Percentiles rank a stretch among this genome's conserved stretches.
Evolutionary conservation across 345 rosid genomes (phyloP).

Genomic region (Geranium brycei): DNA sequence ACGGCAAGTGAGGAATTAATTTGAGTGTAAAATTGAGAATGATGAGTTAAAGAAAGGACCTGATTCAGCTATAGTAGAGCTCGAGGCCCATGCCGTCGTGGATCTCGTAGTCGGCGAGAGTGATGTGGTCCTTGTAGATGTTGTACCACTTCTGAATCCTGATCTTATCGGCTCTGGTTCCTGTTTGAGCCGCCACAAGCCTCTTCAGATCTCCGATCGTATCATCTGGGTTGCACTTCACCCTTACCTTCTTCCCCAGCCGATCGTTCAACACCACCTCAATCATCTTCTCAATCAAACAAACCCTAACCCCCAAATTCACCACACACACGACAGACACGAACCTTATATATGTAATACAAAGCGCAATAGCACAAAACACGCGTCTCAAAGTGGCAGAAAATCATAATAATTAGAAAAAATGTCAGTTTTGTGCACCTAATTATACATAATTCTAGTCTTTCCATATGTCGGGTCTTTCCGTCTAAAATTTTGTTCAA

Average conservation of each 20-base stretch:
- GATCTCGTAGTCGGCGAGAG: constrained; percentile 65
- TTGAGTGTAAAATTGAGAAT: no score
- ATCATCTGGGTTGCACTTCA: constrained; percentile 72
- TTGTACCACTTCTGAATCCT: constrained; percentile 52
- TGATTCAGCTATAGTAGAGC: constrained; percentile 45
- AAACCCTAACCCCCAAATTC: neutral
- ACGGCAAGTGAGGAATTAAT: no score
- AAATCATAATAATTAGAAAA: no score
- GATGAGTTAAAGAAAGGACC: no score
- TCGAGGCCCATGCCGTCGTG: constrained; percentile 77
- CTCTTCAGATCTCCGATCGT: constrained; percentile 71
- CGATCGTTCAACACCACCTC: constrained; percentile 71
- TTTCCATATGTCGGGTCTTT: no score
- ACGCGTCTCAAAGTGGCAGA: no score
- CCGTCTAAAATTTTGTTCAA: no score
- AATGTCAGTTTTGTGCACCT: no score
- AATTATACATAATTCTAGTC: no score
- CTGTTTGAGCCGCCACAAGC: constrained; percentile 70
- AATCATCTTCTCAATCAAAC: constrained; percentile 28
- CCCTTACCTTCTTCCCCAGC: constrained; percentile 64
- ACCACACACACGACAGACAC: no score
- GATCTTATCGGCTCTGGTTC: constrained; percentile 36
- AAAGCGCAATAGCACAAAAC: no score
- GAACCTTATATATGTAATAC: no score
- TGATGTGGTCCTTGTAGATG: constrained; percentile 59